A percentile compares a stretch with the other conserved stretches of the same genome.
Evolutionary conservation across 352 stramenopile species (phyloP).

Genomic region (Peronosclerospora sorghi): DNA sequence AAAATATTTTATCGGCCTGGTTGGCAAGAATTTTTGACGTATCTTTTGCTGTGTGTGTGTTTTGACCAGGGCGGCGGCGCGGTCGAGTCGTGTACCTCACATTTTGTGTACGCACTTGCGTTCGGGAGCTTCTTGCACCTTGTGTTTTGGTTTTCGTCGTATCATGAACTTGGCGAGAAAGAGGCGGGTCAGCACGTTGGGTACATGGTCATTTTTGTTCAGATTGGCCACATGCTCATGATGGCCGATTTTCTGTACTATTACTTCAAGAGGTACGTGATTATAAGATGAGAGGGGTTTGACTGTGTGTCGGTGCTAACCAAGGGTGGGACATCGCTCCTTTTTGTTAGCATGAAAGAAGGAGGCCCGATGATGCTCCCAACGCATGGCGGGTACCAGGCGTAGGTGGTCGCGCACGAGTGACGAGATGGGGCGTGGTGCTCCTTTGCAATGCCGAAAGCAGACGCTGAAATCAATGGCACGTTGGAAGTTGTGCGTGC

Average conservation of each 20-base stretch:
- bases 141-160: conserved; percentile 98
- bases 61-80: conserved; percentile 68
- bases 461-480: no score
- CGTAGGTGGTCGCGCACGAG: conserved; percentile 30
- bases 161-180: conserved; percentile 94
- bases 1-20: no score
- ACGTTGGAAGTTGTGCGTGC: no score
- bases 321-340: background rate
- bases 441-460: no score
- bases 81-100: conserved; percentile 93
- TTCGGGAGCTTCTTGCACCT: conserved; percentile 94
- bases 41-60: background rate
- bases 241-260: conserved; percentile 99
- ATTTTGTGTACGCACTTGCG: conserved; percentile 93
- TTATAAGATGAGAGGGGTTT: no score
- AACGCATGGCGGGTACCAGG: conserved; percentile 78
- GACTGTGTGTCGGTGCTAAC: background rate
- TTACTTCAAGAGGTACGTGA: conserved; percentile 90
- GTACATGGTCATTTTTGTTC: conserved; percentile 94
- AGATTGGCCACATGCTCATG: conserved; percentile 96
- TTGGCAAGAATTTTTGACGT: no score
- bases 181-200: conserved; percentile 81
- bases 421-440: no score
- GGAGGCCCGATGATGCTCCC: conserved; percentile 83
- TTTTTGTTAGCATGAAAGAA: conserved; percentile 64